These are phyloP conservation scores for Acanthamoeba healyi DNA, from an alignment of 208 protist species.

Conservation along the genomic window DNA sequence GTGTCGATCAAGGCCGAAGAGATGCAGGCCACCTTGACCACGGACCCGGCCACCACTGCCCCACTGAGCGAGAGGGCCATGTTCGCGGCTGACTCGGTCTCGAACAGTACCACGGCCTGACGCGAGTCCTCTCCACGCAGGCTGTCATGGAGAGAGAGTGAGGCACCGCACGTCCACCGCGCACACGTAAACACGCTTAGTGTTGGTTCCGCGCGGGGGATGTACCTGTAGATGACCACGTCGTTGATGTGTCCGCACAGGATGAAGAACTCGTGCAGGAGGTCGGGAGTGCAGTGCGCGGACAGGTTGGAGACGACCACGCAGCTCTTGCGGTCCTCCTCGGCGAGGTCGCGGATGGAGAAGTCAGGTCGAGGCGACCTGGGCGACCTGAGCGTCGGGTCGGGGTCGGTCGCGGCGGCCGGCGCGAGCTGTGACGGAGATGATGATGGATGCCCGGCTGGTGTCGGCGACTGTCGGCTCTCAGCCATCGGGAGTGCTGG, in stretches of 20 bases:
- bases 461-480: no score
- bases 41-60: neutral
- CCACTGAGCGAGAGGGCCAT: constrained; percentile 34
- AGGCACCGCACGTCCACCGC: neutral
- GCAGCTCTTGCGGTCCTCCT: neutral
- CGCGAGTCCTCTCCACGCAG: neutral
- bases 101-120: neutral
- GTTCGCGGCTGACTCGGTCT: neutral
- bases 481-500: no score
- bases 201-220: neutral
- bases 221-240: neutral
- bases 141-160: neutral
- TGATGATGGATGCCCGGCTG: no score
- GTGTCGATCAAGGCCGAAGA: neutral
- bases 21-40: neutral
- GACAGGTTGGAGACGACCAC: constrained; percentile 1
- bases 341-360: neutral
- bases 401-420: no score
- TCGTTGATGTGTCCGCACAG: constrained; percentile 36
- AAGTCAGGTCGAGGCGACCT: neutral
- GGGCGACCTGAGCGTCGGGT: neutral
- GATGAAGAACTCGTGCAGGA: neutral
- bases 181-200: neutral
- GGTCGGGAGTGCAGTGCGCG: neutral
- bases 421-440: no score